Evolutionary conservation across 257 asterid species (phyloP), one percentile per base, ranked within the genome.

Genomic region (Coffea eugenioides): DNA sequence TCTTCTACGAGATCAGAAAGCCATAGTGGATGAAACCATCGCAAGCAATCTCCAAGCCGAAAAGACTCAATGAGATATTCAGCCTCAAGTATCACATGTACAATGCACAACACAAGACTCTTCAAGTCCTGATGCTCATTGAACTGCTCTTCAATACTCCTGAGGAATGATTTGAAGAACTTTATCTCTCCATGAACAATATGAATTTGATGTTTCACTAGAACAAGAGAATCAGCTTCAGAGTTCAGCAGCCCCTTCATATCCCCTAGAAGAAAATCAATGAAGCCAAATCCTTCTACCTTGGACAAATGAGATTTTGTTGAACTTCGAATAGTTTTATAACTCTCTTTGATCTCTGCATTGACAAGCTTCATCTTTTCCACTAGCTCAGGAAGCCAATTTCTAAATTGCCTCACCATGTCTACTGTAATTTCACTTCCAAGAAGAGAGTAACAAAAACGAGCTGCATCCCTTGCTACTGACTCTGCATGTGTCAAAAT

Each of bases 61-160:
- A 75, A 31, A 25, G 80, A 75, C 27, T 81, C 84, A 45, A 70
- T 14, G n/a, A 69, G 12, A 46, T 61, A 76, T 73, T 76, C 77
- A 23, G 71, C 80, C 71, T 76, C 77, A n/a, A 57, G 76, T 46
- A 77, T 73, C 23, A 75, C 54, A 18, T 71, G 39, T 36, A 27
- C 14, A 54, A 68, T 20, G 34, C 16, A 8, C 52, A 27, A 64
- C 51, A 39, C 49, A 62, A 39, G 54, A 57, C 13, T 6, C 20
- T 25, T 69, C 64, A 75, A 11, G 25, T 76, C 76, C 7, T 6
- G 6, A n/a, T 73, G 15, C 66, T 75, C 77, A n/a, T n/a, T 27
- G 14, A 31, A 20, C 31, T 39, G 16, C 9, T 68, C 41, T 43
- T 27, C 31, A 20, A 80, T 49, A 12, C 6, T 9, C 61, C 20